Evolutionary conservation across 306 rosid genomes (phyloP).

Genomic region (Datisca glomerata): DNA sequence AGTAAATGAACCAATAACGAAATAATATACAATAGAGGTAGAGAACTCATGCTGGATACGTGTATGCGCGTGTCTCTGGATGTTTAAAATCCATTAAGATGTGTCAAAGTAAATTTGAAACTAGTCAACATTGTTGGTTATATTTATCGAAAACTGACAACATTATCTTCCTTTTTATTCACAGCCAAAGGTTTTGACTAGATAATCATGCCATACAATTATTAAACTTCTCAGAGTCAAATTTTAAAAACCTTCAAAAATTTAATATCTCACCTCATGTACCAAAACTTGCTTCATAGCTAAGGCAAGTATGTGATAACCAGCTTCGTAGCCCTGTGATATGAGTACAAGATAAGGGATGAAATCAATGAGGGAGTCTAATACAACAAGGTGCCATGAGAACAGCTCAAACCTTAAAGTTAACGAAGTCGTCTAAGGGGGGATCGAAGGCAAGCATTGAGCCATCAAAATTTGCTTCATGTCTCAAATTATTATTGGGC

Average conservation of each 20-base stretch:
- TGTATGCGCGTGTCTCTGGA: too few relatives aligned
- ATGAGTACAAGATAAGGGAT: conserved; percentile 10
- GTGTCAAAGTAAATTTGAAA: background rate
- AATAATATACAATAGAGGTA: too few relatives aligned
- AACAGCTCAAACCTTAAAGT: conserved; percentile 59
- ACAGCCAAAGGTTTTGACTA: background rate
- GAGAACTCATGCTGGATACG: too few relatives aligned
- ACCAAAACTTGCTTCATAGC: conserved; percentile 77
- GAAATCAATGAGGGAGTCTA: conserved; percentile 5
- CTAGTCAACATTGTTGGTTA: background rate
- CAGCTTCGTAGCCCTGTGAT: conserved; percentile 58
- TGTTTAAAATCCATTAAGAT: too few relatives aligned
- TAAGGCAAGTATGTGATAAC: conserved; percentile 49
- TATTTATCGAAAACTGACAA: background rate
- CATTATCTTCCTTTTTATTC: background rate
- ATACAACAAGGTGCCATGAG: conserved; percentile 7
- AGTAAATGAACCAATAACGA: too few relatives aligned
- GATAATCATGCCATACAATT: background rate
- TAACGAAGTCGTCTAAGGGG: conserved; percentile 46
- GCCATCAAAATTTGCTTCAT: conserved; percentile 36
- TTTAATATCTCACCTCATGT: conserved; percentile 56
- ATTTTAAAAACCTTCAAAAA: conserved; percentile 8
- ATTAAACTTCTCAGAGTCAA: background rate
- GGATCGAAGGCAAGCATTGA: conserved; percentile 57
- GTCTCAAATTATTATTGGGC: conserved; percentile 26